Evolutionary conservation across 345 rosid genomes (phyloP).

Genomic region (Ricinus communis): DNA sequence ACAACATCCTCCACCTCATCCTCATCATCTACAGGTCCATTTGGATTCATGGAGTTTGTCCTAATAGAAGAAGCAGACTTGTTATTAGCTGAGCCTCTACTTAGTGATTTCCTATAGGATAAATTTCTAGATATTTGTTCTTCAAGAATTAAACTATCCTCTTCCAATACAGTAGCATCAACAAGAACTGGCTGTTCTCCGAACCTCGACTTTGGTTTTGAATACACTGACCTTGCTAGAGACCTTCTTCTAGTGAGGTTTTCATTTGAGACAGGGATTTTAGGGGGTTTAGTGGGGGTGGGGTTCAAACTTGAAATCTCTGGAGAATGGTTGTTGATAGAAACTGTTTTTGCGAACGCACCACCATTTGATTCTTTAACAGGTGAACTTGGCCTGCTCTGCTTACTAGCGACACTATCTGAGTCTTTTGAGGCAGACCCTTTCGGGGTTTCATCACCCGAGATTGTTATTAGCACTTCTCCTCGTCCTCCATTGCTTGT

Average conservation of each 20-base stretch:
- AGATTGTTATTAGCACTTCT: conserved; percentile 56
- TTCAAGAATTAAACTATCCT: conserved; percentile 26
- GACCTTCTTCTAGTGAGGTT: conserved; percentile 47
- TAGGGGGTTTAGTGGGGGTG: conserved; percentile 64
- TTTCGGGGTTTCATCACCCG: conserved; percentile 38
- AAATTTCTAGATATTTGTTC: conserved; percentile 43
- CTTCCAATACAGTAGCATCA: conserved; percentile 44
- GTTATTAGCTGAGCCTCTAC: conserved; percentile 51
- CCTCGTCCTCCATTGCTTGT: conserved; percentile 25
- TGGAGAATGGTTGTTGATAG: conserved; percentile 41
- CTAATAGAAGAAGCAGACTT: conserved; percentile 29
- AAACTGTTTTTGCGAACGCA: conserved; percentile 35
- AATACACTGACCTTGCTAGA: conserved; percentile 53
- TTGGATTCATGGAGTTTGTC: conserved; percentile 38
- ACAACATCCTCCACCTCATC: conserved; percentile 51
- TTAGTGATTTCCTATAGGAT: conserved; percentile 37
- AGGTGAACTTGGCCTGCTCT: conserved; percentile 22
- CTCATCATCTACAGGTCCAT: conserved; percentile 41
- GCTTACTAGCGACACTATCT: conserved; percentile 1
- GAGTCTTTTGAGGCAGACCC: conserved; percentile 28
- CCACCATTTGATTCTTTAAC: conserved; percentile 12
- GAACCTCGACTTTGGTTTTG: conserved; percentile 85
- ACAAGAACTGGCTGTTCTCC: conserved; percentile 50
- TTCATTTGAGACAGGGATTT: conserved; percentile 38
- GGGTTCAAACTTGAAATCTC: conserved; percentile 46